Evolutionary conservation across 768 basidiomycete species (phyloP).

Genomic region (Obba rivulosa): DNA sequence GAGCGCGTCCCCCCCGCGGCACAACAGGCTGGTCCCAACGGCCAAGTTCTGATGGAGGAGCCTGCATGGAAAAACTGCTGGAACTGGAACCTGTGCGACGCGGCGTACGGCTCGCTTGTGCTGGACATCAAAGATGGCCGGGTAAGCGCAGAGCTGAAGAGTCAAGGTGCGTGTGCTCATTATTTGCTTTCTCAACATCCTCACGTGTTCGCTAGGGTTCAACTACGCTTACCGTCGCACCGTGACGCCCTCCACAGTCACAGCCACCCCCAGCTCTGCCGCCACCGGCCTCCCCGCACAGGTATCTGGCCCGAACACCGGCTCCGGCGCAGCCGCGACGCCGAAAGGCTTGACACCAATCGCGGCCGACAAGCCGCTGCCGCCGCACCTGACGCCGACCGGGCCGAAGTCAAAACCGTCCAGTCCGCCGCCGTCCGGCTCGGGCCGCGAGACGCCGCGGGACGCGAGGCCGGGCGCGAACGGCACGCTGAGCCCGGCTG

Average conservation of each 20-base stretch:
- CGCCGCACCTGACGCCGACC: conserved; percentile 22
- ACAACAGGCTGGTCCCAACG: conserved; percentile 37
- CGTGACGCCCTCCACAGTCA: conserved; percentile 45
- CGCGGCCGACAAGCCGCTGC: conserved; percentile 28
- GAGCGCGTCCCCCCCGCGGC: conserved; percentile 67
- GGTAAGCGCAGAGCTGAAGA: conserved; percentile 87
- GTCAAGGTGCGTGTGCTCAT: conserved; percentile 61
- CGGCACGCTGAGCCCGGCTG: conserved; percentile 26
- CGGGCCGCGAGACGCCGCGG: conserved; percentile 32
- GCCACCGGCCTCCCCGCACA: conserved; percentile 43
- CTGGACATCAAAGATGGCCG: conserved; percentile 90
- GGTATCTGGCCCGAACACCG: conserved; percentile 28
- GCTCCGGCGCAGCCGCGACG: conserved; percentile 30
- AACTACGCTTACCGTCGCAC: conserved; percentile 92
- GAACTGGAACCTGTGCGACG: conserved; percentile 99
- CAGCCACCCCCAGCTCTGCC: conserved; percentile 54
- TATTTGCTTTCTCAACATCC: not conserved
- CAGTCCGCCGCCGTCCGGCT: conserved; percentile 23
- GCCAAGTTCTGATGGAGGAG: conserved; percentile 65
- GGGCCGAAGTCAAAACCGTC: conserved; percentile 17
- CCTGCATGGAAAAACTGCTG: conserved; percentile 98
- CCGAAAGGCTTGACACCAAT: conserved; percentile 22
- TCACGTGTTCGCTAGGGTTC: conserved; percentile 55
- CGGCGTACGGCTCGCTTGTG: conserved; percentile 84
- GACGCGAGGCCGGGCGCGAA: conserved; percentile 25